phyloP scores from a whole-genome alignment of 169 alveolate genomes.

The Cryptosporidium meleagridis region DNA sequence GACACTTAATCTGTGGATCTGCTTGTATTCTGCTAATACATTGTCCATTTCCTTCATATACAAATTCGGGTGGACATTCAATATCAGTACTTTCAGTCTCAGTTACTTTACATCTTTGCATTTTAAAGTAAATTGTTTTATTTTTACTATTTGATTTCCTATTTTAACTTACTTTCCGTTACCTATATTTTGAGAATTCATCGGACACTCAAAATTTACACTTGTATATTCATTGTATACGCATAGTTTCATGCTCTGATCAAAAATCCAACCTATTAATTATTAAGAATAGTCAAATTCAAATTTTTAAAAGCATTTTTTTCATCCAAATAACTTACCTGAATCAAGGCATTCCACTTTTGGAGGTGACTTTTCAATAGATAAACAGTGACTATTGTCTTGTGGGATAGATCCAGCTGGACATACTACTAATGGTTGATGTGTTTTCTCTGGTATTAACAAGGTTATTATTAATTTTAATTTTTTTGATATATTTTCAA shows the following conservation, averaged over 20 bases:
- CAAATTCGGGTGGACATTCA: slow-evolving; percentile 70
- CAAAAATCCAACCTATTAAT: slow-evolving; percentile 57
- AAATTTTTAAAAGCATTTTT: not conserved
- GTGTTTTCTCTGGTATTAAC: slow-evolving; percentile 23
- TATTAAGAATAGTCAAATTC: not conserved
- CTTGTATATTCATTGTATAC: slow-evolving; percentile 42
- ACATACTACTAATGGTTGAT: slow-evolving; percentile 47
- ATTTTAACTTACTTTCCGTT: slow-evolving; percentile 56
- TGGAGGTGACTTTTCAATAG: slow-evolving; percentile 23
- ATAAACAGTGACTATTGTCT: slow-evolving; percentile 15
- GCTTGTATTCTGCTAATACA: slow-evolving; percentile 59
- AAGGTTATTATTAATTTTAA: not conserved
- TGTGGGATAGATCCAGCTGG: slow-evolving; percentile 61
- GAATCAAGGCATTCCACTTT: slow-evolving; percentile 37
- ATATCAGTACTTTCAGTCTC: slow-evolving; percentile 58
- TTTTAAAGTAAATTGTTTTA: not conserved
- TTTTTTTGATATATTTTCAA: not conserved
- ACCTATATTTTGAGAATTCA: slow-evolving; percentile 36
- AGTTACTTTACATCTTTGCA: slow-evolving; percentile 35
- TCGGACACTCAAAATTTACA: slow-evolving; percentile 44
- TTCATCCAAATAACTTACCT: slow-evolving; percentile 14
- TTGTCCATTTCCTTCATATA: slow-evolving; percentile 49
- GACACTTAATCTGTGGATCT: slow-evolving; percentile 69
- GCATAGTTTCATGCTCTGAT: slow-evolving; percentile 11
- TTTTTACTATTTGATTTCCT: not conserved